Conservation (phyloP, 257 asterid genomes). For the Osmanthus fragrans region DNA sequence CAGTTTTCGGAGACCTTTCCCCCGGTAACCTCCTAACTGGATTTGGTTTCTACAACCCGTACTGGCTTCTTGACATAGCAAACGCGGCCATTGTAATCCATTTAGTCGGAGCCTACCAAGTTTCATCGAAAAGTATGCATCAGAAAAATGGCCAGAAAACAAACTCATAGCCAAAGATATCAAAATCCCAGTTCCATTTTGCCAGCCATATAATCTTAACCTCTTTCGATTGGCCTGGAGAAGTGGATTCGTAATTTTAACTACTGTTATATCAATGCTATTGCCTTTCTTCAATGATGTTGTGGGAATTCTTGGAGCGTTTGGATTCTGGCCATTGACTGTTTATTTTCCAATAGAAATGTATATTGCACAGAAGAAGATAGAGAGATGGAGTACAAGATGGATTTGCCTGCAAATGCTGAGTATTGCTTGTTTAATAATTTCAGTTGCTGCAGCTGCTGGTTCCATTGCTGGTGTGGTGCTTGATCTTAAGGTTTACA, state of each 20-base stretch:
- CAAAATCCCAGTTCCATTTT: constrained; percentile 23
- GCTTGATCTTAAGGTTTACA: constrained; percentile 54
- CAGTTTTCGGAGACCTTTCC: constrained; percentile 51
- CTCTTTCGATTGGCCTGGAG: constrained; percentile 47
- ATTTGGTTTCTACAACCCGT: constrained; percentile 58
- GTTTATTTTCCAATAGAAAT: constrained; percentile 59
- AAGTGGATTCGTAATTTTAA: constrained; percentile 34
- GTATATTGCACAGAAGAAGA: constrained; percentile 55
- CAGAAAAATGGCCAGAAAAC: constrained; percentile 37
- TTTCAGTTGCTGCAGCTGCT: constrained; percentile 48
- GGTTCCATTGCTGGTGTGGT: constrained; percentile 58
- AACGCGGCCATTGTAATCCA: constrained; percentile 58
- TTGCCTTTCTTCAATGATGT: constrained; percentile 57
- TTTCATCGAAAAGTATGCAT: constrained; percentile 40
- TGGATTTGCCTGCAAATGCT: constrained; percentile 49
- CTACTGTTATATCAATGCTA: constrained; percentile 52
- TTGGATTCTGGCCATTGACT: constrained; percentile 62
- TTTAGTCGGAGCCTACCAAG: constrained; percentile 53
- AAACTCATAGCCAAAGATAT: constrained; percentile 30
- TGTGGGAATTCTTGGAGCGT: constrained; percentile 53
- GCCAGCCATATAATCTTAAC: constrained; percentile 29
- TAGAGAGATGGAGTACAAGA: constrained; percentile 41
- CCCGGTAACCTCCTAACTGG: constrained; percentile 61
- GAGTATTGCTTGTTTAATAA: constrained; percentile 39
- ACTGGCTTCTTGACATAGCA: constrained; percentile 55